These are phyloP conservation scores for Fusarium sp. DNA, from an alignment of 2,329 filamentous ascomycete genomes.

Conservation along the genomic window DNA sequence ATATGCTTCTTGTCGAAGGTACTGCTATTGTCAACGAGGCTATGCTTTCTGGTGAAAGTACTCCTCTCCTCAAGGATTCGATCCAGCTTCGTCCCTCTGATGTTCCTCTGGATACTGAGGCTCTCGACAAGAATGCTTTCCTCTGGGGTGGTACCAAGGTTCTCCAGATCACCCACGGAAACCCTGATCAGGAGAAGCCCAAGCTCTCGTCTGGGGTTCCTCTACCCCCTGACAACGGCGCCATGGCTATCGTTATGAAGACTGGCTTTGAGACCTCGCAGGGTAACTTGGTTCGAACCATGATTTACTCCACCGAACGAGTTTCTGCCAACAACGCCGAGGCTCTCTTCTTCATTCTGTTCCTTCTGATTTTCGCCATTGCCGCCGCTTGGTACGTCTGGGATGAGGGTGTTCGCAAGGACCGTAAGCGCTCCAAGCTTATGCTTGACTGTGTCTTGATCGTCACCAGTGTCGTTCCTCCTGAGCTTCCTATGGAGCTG, in stretches of 20 bases:
- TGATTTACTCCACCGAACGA: conserved; percentile 99
- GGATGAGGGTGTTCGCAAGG: conserved; percentile 94
- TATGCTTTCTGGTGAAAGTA: conserved; percentile 98
- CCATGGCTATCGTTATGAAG: conserved; percentile 94
- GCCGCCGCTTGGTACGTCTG: conserved; percentile 99
- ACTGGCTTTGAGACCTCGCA: conserved; percentile 99
- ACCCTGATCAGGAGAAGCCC: conserved; percentile 79
- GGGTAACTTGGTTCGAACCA: conserved; percentile 95
- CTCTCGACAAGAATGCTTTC: conserved; percentile 96
- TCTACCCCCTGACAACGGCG: conserved; percentile 91
- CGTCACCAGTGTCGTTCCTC: conserved; percentile 97
- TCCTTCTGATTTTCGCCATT: conserved; percentile 94
- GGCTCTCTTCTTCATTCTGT: conserved; percentile 96
- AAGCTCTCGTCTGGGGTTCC: conserved; percentile 83
- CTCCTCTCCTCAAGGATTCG: conserved; percentile 95
- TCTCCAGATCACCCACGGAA: conserved; percentile 92
- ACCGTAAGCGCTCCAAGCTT: conserved; percentile 97
- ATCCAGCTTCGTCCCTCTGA: conserved; percentile 90
- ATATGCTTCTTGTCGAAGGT: conserved; percentile 95
- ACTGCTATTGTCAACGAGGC: conserved; percentile 99
- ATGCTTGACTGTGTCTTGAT: conserved; percentile 98
- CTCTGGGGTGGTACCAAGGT: conserved; percentile 98
- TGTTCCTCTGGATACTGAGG: conserved; percentile 86
- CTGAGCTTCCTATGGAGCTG: conserved; percentile 97
- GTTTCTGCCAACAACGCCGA: conserved; percentile 99